A percentile compares a stretch with the other conserved stretches of the same genome.
phyloP scores from a whole-genome alignment of 768 basidiomycete genomes.

The Auricularia cornea region DNA sequence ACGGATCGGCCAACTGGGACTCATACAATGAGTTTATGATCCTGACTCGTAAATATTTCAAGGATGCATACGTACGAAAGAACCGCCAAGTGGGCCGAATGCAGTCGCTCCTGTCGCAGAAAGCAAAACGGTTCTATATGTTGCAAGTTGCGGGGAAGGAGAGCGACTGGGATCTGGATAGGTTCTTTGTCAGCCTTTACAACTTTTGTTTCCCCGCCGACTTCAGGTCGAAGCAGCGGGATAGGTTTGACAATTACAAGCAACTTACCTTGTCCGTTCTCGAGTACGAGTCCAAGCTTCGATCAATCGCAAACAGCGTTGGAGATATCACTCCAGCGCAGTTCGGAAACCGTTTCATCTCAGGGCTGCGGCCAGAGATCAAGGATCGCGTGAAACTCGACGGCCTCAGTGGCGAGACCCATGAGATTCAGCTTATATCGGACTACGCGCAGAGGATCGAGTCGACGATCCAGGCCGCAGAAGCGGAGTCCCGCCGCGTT shows the following conservation, averaged over 20 bases:
- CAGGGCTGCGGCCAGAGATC: background rate
- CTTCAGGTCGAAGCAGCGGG: background rate
- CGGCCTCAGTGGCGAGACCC: background rate
- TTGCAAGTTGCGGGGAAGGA: background rate
- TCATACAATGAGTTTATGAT: background rate
- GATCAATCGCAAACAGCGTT: background rate
- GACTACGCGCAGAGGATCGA: background rate
- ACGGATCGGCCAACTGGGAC: background rate
- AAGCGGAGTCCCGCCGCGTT: background rate
- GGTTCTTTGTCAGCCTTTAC: background rate
- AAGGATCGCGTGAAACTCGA: background rate
- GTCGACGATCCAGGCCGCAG: background rate
- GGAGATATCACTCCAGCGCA: background rate
- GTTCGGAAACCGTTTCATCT: background rate
- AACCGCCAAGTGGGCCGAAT: background rate
- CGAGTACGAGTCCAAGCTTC: background rate
- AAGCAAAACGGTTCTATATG: background rate
- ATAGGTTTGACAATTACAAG: background rate
- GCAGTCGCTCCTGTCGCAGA: background rate
- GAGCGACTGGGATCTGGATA: background rate
- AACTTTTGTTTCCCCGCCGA: background rate
- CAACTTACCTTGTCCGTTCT: background rate
- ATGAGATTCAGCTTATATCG: background rate
- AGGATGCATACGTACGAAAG: background rate
- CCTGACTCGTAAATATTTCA: background rate